Percentiles rank a stretch among this genome's conserved stretches.
Evolutionary conservation across 2,329 filamentous ascomycete species (phyloP).

Genomic region (Neonectria sp.): DNA sequence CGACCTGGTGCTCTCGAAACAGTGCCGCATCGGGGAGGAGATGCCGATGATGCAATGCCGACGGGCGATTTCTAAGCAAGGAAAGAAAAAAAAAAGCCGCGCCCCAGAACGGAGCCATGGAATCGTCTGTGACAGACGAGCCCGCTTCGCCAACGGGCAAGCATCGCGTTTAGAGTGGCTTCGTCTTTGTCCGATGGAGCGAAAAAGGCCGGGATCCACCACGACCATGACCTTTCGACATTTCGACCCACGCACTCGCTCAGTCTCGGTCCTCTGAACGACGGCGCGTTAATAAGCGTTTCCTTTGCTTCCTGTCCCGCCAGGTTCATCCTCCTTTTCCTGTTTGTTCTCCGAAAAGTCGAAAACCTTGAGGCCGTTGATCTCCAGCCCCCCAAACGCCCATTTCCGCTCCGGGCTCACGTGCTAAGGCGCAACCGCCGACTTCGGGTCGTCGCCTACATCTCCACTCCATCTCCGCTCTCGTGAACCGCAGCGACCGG

Average conservation of each 20-base stretch:
- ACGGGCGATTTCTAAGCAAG: slow-evolving; percentile 48
- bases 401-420: not conserved
- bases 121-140: not conserved
- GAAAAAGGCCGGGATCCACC: slow-evolving; percentile 11
- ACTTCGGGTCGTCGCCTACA: slow-evolving; percentile 42
- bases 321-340: slow-evolving; percentile 5
- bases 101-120: not conserved
- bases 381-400: not conserved
- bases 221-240: slow-evolving; percentile 14
- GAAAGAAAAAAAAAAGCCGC: slow-evolving; percentile 20
- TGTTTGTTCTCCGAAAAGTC: not conserved
- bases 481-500: slow-evolving; percentile 22
- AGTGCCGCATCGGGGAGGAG: slow-evolving; percentile 37
- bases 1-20: slow-evolving; percentile 14
- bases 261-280: slow-evolving; percentile 31
- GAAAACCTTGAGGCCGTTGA: not conserved
- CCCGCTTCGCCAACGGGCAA: not conserved
- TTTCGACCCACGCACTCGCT: slow-evolving; percentile 34
- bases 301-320: slow-evolving; percentile 16
- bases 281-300: slow-evolving; percentile 35
- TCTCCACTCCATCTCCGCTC: slow-evolving; percentile 10
- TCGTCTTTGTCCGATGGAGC: not conserved
- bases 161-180: not conserved
- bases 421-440: slow-evolving; percentile 6
- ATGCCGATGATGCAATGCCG: slow-evolving; percentile 47